phyloP scores from a whole-genome alignment of 306 rosid species.

The Rosa chinensis region DNA sequence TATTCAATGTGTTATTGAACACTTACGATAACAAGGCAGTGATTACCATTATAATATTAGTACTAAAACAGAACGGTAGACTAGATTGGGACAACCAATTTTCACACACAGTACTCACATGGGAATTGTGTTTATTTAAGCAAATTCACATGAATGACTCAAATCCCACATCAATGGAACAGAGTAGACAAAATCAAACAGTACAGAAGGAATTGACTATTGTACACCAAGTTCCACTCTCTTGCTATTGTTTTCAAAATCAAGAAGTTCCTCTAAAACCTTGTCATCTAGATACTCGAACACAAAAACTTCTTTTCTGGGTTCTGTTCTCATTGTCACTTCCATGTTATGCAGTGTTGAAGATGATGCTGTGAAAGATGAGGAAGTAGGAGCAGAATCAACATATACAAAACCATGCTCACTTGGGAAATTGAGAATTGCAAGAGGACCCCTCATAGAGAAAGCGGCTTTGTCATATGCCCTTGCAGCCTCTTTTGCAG shows the following conservation, averaged over 20 bases:
- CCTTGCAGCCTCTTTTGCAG: constrained; percentile 61
- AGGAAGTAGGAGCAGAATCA: background rate
- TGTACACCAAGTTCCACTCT: background rate
- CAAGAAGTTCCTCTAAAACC: constrained; percentile 70
- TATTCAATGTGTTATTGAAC: background rate
- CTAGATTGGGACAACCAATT: background rate
- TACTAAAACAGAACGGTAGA: background rate
- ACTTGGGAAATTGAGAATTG: constrained; percentile 65
- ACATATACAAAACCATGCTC: constrained; percentile 32
- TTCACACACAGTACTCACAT: background rate
- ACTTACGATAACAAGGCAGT: background rate
- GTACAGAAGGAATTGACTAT: background rate
- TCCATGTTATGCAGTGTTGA: background rate
- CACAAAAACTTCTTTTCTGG: constrained; percentile 42
- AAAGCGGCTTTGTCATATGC: constrained; percentile 73
- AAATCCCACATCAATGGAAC: background rate
- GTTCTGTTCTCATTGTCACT: background rate
- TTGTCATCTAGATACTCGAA: constrained; percentile 65
- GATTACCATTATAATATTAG: background rate
- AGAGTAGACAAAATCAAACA: background rate
- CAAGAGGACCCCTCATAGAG: constrained; percentile 58
- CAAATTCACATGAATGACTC: background rate
- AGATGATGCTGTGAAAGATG: constrained; percentile 13
- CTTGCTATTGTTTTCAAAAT: constrained; percentile 27
- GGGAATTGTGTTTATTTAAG: background rate